phyloP scores from a whole-genome alignment of 345 rosid genomes.

The Chamaenerion angustifolium region DNA sequence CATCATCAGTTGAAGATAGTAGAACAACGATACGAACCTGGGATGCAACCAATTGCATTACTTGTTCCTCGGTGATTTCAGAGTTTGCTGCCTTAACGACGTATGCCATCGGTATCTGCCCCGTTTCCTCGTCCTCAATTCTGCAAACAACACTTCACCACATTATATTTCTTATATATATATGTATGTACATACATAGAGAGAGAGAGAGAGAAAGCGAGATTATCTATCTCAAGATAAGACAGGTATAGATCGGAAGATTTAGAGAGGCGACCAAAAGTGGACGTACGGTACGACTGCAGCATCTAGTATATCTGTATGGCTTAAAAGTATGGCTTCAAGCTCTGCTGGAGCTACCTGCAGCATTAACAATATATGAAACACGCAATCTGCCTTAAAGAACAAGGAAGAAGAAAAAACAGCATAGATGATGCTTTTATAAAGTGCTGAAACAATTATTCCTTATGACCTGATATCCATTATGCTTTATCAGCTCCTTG shows the following conservation, averaged over 20 bases:
- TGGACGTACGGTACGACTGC: conserved; percentile 45
- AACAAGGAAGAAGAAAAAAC: too few relatives aligned
- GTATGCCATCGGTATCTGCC: conserved; percentile 60
- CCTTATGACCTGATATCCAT: conserved; percentile 40
- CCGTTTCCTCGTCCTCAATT: conserved; percentile 47
- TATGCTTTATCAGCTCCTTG: conserved; percentile 64
- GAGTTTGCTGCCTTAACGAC: conserved; percentile 35
- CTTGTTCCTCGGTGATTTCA: conserved; percentile 31
- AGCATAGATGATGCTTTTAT: too few relatives aligned
- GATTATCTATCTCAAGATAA: too few relatives aligned
- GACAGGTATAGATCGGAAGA: too few relatives aligned
- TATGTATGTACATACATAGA: too few relatives aligned
- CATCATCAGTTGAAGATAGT: neutral
- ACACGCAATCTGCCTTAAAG: too few relatives aligned
- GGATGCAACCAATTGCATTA: conserved; percentile 38
- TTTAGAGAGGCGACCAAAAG: too few relatives aligned
- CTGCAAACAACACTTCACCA: conserved; percentile 14
- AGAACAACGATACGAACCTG: conserved; percentile 32
- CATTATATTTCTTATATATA: too few relatives aligned
- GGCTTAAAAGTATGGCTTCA: conserved; percentile 45
- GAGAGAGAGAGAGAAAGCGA: too few relatives aligned
- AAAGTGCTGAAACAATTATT: too few relatives aligned
- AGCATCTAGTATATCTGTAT: conserved; percentile 35
- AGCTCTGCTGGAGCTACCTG: conserved; percentile 64
- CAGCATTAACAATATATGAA: too few relatives aligned